phyloP scores from a whole-genome alignment of 2,329 filamentous ascomycete genomes.

The Hypoxylon sp. region DNA sequence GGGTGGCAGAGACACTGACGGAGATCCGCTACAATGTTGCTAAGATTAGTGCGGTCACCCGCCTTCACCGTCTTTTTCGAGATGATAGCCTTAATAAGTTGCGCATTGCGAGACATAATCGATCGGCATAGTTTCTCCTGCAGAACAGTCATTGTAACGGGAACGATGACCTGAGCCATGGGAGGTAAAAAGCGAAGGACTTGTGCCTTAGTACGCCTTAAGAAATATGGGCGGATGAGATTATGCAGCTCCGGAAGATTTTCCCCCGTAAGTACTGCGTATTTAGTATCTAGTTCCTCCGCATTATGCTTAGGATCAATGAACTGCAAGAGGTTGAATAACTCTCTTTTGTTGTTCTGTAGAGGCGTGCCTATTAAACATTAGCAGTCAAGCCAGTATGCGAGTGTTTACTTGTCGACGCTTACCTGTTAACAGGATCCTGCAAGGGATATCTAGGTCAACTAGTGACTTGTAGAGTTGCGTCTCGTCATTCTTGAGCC shows the following conservation, averaged over 20 bases:
- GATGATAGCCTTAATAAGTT: slow-evolving; percentile 90
- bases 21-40: slow-evolving; percentile 95
- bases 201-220: slow-evolving; percentile 86
- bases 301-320: slow-evolving; percentile 82
- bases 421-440: slow-evolving; percentile 82
- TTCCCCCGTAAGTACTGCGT: slow-evolving; percentile 82
- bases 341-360: slow-evolving; percentile 94
- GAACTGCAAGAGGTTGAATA: slow-evolving; percentile 98
- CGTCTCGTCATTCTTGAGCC: slow-evolving; percentile 93
- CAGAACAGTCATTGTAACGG: slow-evolving; percentile 93
- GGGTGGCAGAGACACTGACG: slow-evolving; percentile 96
- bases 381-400: slow-evolving; percentile 41
- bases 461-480: slow-evolving; percentile 82
- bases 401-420: slow-evolving; percentile 21
- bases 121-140: slow-evolving; percentile 96
- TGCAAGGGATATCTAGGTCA: slow-evolving; percentile 83
- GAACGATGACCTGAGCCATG: slow-evolving; percentile 94
- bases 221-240: slow-evolving; percentile 81
- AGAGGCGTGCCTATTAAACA: slow-evolving; percentile 76
- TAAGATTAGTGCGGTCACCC: slow-evolving; percentile 83
- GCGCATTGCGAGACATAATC: slow-evolving; percentile 90
- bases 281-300: slow-evolving; percentile 80
- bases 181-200: slow-evolving; percentile 93
- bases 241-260: slow-evolving; percentile 86
- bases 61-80: slow-evolving; percentile 76